Base-by-base conservation (phyloP, 2,329 filamentous ascomycete genomes). In the Parastagonospora nodorum region DNA sequence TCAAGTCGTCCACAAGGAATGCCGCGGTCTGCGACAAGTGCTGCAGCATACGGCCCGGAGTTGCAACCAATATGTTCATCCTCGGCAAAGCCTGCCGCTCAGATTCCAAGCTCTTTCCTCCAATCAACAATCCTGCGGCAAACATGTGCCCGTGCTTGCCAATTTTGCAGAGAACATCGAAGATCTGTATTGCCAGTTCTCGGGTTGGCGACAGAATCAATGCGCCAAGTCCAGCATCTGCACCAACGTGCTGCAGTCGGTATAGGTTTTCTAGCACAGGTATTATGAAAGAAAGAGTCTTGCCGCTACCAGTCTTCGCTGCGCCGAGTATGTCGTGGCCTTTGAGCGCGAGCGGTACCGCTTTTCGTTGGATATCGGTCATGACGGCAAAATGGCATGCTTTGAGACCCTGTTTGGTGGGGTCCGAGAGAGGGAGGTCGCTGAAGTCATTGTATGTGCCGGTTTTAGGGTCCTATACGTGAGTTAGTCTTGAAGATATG, bases 41-140 rank as follows among this genome's bases (percentile, higher is more conserved):
- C 75, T 99, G 94, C 62, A 97, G 77, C 82, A 99, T 96, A 31
- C 94, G 85, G 1, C 94, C 94, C 0, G 94, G 94, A 1, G 94
- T 99, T 67, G 92, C 96, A 8, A 99, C 91, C 24, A 99, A 77
- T 41, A 99, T 97, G 71, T 97, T 99, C 93, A 99, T 97, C 58
- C 91, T 85, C 2, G 85, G 84, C 53, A 99, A 72, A 30, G 92
- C 84, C 63, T 95, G 90, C 19, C 90, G 86, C 76, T 99, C 88
- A 68, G 97, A 92, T 68, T 89, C 87, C 64, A 97, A 70, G 71
- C 84, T 92, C 80, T 96, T 96, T 35, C 94, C 94, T 35, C 94
- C 94, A 64, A 97, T 97, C 8, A 99, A 85, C 64, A 97, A 76
- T 0, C 94, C 94, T 0, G 94, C 94, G 0, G 93, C 96, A 72